phyloP scores from a whole-genome alignment of 768 basidiomycete species.

The Tricholoma saponaceum region DNA sequence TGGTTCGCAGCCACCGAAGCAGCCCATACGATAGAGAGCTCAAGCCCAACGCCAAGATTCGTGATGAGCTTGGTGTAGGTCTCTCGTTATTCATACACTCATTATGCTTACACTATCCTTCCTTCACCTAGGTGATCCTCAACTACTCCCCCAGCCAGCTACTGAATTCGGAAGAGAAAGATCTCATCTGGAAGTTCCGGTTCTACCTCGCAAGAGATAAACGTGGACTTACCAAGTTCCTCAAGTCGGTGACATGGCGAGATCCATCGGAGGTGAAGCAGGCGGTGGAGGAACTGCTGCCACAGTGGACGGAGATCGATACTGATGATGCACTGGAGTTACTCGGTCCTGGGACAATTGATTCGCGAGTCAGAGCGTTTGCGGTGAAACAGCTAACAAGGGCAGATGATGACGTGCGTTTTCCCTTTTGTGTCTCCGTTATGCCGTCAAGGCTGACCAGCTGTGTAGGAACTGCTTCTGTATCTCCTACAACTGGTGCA shows the following conservation, averaged over 20 bases:
- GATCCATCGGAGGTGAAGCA: conserved; percentile 96
- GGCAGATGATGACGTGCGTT: conserved; percentile 89
- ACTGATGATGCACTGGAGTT: conserved; percentile 96
- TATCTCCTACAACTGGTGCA: conserved; percentile 97
- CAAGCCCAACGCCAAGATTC: conserved; percentile 93
- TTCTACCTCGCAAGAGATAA: conserved; percentile 93
- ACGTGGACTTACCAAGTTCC: conserved; percentile 93
- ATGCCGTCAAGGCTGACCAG: conserved; percentile 1
- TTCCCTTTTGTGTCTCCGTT: neutral
- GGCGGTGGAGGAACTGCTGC: conserved; percentile 92
- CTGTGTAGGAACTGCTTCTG: conserved; percentile 74
- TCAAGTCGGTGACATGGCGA: conserved; percentile 97
- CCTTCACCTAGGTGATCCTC: conserved; percentile 66
- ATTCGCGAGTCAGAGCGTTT: conserved; percentile 90
- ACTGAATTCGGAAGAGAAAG: conserved; percentile 89
- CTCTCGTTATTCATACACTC: neutral
- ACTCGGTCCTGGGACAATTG: conserved; percentile 84
- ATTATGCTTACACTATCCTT: neutral
- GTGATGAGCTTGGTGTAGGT: conserved; percentile 87
- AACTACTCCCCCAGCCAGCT: conserved; percentile 87
- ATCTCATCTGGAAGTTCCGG: conserved; percentile 98
- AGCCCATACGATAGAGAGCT: conserved; percentile 94
- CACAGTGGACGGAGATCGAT: conserved; percentile 96
- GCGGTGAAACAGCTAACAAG: conserved; percentile 87
- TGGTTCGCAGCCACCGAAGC: conserved; percentile 92